phyloP scores from a whole-genome alignment of 2,329 filamentous ascomycete species.

The Blastomyces gilchristii region DNA sequence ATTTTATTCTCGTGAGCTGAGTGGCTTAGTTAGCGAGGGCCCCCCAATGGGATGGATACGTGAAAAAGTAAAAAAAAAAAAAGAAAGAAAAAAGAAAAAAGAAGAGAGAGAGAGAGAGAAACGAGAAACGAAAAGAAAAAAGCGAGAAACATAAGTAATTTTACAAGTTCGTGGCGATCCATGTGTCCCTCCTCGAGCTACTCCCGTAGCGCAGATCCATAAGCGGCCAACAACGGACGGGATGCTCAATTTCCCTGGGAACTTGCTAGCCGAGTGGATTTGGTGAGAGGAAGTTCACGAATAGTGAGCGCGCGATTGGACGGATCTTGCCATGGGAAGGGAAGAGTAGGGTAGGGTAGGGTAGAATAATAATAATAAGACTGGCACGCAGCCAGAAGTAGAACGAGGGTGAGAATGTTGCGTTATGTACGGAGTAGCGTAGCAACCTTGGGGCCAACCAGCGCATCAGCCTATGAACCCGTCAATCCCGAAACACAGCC shows the following conservation, averaged over 20 bases:
- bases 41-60: not conserved
- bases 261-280: conserved; percentile 3
- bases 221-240: conserved; percentile 12
- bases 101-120: too few species aligned
- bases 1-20: conserved; percentile 5
- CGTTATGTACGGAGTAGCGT: not conserved
- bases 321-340: conserved; percentile 1
- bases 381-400: not conserved
- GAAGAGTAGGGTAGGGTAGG: not conserved
- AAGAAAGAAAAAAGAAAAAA: not conserved
- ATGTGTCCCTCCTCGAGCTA: conserved; percentile 10
- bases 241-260: conserved; percentile 10
- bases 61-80: not conserved
- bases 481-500: conserved; percentile 3
- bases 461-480: not conserved
- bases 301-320: conserved; percentile 7
- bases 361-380: conserved; percentile 7
- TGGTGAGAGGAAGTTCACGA: not conserved
- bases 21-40: conserved; percentile 12
- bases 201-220: conserved; percentile 15
- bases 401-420: not conserved
- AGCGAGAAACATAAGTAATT: not conserved
- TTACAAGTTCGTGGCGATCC: conserved; percentile 4
- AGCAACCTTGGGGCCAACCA: not conserved
- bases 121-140: not conserved